Evolutionary conservation across 768 basidiomycete genomes (phyloP).

Genomic region (Kwoniella sp.): DNA sequence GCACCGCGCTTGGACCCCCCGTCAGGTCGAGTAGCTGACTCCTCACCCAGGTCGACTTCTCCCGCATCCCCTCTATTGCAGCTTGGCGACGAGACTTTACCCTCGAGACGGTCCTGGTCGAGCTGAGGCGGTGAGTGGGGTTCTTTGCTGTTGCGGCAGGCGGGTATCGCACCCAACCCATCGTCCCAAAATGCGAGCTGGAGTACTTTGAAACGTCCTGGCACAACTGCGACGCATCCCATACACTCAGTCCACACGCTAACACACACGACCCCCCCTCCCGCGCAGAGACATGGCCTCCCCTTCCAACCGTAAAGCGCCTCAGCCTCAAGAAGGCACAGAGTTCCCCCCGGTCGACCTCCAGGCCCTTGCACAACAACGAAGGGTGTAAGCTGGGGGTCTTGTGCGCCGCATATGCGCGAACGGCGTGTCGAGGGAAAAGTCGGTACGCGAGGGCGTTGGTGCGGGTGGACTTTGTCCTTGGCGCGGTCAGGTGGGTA

Average conservation of each 20-base stretch:
- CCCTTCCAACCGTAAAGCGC: constrained; percentile 83
- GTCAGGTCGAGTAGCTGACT: no score
- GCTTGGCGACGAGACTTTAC: constrained; percentile 72
- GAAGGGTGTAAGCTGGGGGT: constrained; percentile 31
- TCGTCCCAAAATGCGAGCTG: no score
- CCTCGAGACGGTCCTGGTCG: constrained; percentile 85
- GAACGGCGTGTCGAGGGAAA: neutral
- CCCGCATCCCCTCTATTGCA: constrained; percentile 66
- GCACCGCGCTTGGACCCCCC: no score
- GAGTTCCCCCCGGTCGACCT: constrained; percentile 50
- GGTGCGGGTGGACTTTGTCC: no score
- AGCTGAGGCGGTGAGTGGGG: constrained; percentile 73
- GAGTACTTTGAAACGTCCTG: no score
- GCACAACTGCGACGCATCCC: no score
- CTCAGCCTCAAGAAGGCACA: constrained; percentile 84
- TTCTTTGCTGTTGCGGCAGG: no score
- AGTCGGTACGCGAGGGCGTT: neutral
- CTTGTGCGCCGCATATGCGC: no score
- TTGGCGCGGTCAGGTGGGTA: no score
- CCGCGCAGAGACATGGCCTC: constrained; percentile 82
- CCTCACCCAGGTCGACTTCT: constrained; percentile 59
- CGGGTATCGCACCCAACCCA: no score
- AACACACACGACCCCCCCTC: neutral
- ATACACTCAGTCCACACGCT: neutral
- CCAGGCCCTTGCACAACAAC: constrained; percentile 32